Conservation (phyloP, 2,329 filamentous ascomycete species). For the Exserohilum rostratum region DNA sequence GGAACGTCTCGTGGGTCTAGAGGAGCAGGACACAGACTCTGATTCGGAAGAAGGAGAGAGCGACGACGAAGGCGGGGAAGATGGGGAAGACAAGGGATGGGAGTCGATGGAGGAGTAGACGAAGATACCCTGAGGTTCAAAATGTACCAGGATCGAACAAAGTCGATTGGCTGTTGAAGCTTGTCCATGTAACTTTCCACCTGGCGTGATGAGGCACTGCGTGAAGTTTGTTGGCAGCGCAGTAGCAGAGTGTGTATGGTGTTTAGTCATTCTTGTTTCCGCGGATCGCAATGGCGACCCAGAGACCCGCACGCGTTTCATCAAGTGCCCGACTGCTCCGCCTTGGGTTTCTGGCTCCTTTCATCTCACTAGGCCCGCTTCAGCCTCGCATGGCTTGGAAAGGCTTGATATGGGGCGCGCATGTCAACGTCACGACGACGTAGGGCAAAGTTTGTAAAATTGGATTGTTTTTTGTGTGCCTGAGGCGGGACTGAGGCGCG, state of each 20-base stretch:
- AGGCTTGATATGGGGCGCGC: neutral
- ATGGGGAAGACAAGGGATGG: constrained; percentile 44
- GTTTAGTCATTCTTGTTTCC: constrained; percentile 1
- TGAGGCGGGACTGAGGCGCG: neutral
- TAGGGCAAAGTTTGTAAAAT: neutral
- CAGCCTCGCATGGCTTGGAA: neutral
- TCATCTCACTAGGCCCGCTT: constrained; percentile 19
- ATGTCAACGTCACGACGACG: neutral
- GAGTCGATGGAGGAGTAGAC: constrained; percentile 51
- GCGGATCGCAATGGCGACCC: constrained; percentile 1
- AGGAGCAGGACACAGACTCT: constrained; percentile 68
- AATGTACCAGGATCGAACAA: no score
- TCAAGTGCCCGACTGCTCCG: constrained; percentile 12
- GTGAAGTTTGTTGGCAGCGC: constrained; percentile 5
- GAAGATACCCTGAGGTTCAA: constrained; percentile 23
- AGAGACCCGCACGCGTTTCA: constrained; percentile 17
- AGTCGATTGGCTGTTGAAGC: neutral
- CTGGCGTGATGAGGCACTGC: neutral
- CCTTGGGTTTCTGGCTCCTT: constrained; percentile 16
- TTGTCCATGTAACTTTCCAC: neutral
- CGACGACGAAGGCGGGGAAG: constrained; percentile 49
- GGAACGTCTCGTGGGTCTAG: constrained; percentile 79
- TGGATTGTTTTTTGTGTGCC: neutral
- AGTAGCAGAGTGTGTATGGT: neutral
- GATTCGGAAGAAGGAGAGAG: constrained; percentile 59